Evolutionary conservation across 768 basidiomycete genomes (phyloP).

Genomic region (Hygrophoropsis aurantiaca): DNA sequence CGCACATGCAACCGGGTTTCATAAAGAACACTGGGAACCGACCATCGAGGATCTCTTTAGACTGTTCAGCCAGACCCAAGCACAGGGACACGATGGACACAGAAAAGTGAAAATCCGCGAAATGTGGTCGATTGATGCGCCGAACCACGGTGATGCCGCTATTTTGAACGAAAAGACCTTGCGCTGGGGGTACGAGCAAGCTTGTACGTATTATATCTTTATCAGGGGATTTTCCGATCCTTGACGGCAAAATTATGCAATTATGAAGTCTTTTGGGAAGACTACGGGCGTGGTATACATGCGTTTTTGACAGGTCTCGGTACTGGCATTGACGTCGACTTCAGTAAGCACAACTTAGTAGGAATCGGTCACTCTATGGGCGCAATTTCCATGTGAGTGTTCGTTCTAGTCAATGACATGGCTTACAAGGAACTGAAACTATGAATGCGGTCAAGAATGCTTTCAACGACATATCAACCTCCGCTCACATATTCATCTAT

Average conservation of each 20-base stretch:
- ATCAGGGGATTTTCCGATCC: not conserved
- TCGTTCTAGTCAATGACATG: not conserved
- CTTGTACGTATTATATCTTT: conserved; percentile 31
- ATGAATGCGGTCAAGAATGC: conserved; percentile 28
- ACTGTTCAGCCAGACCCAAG: too few species aligned
- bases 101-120: conserved; percentile 40
- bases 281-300: conserved; percentile 49
- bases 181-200: conserved; percentile 37
- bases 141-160: conserved; percentile 57
- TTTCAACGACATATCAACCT: conserved; percentile 43
- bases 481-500: conserved; percentile 36
- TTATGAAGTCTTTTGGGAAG: conserved; percentile 49
- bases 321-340: conserved; percentile 49
- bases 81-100: conserved; percentile 3
- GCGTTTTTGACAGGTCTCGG: conserved; percentile 49
- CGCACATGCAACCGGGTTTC: conserved; percentile 54
- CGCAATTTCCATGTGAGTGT: conserved; percentile 42
- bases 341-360: conserved; percentile 44
- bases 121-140: conserved; percentile 51
- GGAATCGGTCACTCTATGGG: conserved; percentile 61
- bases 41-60: conserved; percentile 45
- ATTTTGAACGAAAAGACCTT: conserved; percentile 45
- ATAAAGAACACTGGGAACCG: conserved; percentile 63
- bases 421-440: not conserved
- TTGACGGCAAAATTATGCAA: not conserved